Percentiles rank a stretch among this genome's conserved stretches.
Evolutionary conservation across 1,284 basidiomycete genomes (phyloP).

Genomic region (Cryptococcus neoformans): DNA sequence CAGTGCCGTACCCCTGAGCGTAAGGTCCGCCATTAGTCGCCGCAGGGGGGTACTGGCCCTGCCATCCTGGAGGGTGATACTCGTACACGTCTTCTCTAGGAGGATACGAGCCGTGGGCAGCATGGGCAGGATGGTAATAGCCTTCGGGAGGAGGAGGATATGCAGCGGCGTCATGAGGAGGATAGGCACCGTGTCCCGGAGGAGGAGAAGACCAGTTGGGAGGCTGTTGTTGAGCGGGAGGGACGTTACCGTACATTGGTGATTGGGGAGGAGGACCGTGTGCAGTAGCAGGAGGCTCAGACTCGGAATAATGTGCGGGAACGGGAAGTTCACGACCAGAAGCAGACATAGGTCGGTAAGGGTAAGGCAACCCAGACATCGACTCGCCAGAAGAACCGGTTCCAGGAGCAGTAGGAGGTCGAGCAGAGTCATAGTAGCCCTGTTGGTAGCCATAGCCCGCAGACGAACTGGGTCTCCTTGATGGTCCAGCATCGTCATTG

Average conservation of each 20-base stretch:
- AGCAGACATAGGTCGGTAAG: conserved; percentile 43
- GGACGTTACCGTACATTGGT: conserved; percentile 36
- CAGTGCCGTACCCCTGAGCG: conserved; percentile 3
- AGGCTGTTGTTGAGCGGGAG: conserved; percentile 5
- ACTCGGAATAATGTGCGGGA: conserved; percentile 42
- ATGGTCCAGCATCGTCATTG: conserved; percentile 24
- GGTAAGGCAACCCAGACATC: conserved; percentile 30
- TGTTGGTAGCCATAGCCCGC: conserved; percentile 27
- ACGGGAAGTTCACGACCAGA: conserved; percentile 39
- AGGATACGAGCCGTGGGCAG: conserved; percentile 17
- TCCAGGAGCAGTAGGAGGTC: conserved; percentile 26
- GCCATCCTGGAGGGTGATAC: conserved; percentile 14
- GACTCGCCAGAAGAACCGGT: conserved; percentile 27
- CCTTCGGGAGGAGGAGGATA: conserved; percentile 32
- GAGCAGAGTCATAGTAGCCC: conserved; percentile 29
- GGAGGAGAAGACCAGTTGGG: conserved; percentile 38
- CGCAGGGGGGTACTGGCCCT: conserved; percentile 3
- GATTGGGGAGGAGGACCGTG: conserved; percentile 43
- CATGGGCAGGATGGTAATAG: conserved; percentile 24
- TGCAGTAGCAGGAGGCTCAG: conserved; percentile 42
- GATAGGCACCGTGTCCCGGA: conserved; percentile 25
- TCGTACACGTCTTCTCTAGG: conserved; percentile 19
- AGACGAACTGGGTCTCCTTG: conserved; percentile 34
- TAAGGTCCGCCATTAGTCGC: conserved; percentile 2
- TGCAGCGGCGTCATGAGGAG: conserved; percentile 24